A percentile compares a stretch with the other conserved stretches of the same genome.
phyloP scores from a whole-genome alignment of 108 stramenopile genomes.

The Skeletonema costatum region DNA sequence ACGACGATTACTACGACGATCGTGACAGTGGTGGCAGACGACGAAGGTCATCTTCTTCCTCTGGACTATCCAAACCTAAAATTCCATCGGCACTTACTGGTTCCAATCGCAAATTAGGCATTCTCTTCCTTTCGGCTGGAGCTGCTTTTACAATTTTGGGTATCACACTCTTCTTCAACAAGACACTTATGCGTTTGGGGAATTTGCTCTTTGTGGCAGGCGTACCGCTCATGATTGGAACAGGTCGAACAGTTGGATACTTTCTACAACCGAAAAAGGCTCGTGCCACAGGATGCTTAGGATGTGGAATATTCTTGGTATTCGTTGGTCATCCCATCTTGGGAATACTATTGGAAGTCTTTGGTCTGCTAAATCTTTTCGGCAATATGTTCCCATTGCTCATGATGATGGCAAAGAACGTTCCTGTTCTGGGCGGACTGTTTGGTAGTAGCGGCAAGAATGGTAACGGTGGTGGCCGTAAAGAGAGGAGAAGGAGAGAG shows the following conservation, averaged over 20 bases:
- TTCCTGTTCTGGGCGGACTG: slow-evolving; percentile 78
- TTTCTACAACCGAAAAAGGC: slow-evolving; percentile 89
- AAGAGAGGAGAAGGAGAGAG: slow-evolving; percentile 12
- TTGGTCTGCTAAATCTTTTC: slow-evolving; percentile 94
- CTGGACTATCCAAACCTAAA: slow-evolving; percentile 8
- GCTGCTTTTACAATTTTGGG: slow-evolving; percentile 79
- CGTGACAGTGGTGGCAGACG: neutral
- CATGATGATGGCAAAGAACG: slow-evolving; percentile 61
- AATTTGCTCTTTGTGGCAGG: slow-evolving; percentile 88
- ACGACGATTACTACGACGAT: slow-evolving; percentile 19
- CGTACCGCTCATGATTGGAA: slow-evolving; percentile 88
- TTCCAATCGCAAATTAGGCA: slow-evolving; percentile 71
- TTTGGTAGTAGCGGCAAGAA: slow-evolving; percentile 46
- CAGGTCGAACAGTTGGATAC: slow-evolving; percentile 83
- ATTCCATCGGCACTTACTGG: slow-evolving; percentile 31
- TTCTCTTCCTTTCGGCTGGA: slow-evolving; percentile 73
- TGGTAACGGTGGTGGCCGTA: slow-evolving; percentile 15
- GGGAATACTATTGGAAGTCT: slow-evolving; percentile 88
- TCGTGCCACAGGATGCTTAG: slow-evolving; percentile 83
- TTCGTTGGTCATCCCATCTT: slow-evolving; percentile 87
- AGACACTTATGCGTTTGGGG: slow-evolving; percentile 91
- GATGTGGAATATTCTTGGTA: slow-evolving; percentile 81
- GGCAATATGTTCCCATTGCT: slow-evolving; percentile 92
- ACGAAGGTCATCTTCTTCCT: neutral
- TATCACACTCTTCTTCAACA: slow-evolving; percentile 93